phyloP scores from a whole-genome alignment of 2,329 filamentous ascomycete species.

The Hypomyces rosellus region DNA sequence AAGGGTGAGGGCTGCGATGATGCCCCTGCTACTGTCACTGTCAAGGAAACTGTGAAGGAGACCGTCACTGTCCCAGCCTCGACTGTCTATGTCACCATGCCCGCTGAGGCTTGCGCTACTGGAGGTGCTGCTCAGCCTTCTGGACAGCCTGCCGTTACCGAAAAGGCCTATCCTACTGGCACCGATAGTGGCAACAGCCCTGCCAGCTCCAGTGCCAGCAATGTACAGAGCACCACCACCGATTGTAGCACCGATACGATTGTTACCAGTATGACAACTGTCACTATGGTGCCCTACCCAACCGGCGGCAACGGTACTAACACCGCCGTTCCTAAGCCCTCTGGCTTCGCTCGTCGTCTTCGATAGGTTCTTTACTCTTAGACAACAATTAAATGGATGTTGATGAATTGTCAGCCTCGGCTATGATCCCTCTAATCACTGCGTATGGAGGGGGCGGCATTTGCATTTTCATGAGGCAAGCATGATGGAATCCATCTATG shows the following conservation, averaged over 20 bases:
- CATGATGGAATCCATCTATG: no score
- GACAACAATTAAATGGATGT: background rate
- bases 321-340: slow-evolving; percentile 16
- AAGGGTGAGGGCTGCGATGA: slow-evolving; percentile 13
- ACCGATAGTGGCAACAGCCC: slow-evolving; percentile 4
- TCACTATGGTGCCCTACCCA: slow-evolving; percentile 38
- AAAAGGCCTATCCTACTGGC: slow-evolving; percentile 7
- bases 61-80: slow-evolving; percentile 24
- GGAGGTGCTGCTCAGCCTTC: slow-evolving; percentile 5
- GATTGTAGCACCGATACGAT: slow-evolving; percentile 9
- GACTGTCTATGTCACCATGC: slow-evolving; percentile 32
- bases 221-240: slow-evolving; percentile 19
- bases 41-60: slow-evolving; percentile 14
- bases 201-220: slow-evolving; percentile 12
- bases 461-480: no score
- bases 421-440: no score
- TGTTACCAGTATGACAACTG: slow-evolving; percentile 24
- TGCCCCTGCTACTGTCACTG: slow-evolving; percentile 9
- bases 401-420: no score
- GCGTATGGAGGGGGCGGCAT: no score
- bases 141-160: slow-evolving; percentile 16
- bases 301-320: slow-evolving; percentile 28
- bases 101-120: slow-evolving; percentile 17
- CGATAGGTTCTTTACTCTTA: slow-evolving; percentile 20
- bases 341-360: slow-evolving; percentile 29